phyloP scores from a whole-genome alignment of 1,284 basidiomycete genomes.

The Coriolopsis trogii region DNA sequence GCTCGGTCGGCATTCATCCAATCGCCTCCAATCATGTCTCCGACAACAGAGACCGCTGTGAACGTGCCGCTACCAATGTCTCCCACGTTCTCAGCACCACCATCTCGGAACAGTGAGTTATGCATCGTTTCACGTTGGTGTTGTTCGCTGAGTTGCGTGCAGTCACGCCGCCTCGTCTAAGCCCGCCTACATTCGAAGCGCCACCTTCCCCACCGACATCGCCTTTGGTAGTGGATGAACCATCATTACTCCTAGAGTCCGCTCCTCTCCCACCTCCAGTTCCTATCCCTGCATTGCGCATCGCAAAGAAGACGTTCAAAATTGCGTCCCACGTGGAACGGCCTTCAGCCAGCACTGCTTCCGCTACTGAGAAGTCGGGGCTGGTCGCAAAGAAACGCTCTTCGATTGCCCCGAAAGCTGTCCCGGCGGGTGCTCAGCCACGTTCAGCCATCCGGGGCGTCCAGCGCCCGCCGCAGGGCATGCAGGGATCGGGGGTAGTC shows the following conservation, averaged over 20 bases:
- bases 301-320: constrained; percentile 45
- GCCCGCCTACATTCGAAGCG: background rate
- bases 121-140: background rate
- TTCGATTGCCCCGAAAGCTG: constrained; percentile 3
- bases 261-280: constrained; percentile 25
- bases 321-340: too few species aligned
- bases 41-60: constrained; percentile 6
- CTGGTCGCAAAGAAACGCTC: constrained; percentile 4
- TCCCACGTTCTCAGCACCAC: constrained; percentile 7
- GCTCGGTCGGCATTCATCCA: background rate
- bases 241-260: constrained; percentile 18
- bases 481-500: constrained; percentile 16
- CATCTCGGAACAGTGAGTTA: constrained; percentile 13
- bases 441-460: constrained; percentile 19
- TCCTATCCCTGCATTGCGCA: constrained; percentile 47
- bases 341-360: constrained; percentile 10
- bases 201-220: constrained; percentile 21
- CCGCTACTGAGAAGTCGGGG: too few species aligned
- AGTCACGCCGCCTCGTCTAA: constrained; percentile 10
- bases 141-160: background rate
- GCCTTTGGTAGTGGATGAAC: constrained; percentile 13
- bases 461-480: constrained; percentile 21
- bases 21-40: constrained; percentile 6
- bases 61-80: constrained; percentile 19
- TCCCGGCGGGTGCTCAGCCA: constrained; percentile 2